A percentile compares a stretch with the other conserved stretches of the same genome.
Conservation (phyloP, 495 filamentous ascomycete genomes). For the Neurospora discreta region DNA sequence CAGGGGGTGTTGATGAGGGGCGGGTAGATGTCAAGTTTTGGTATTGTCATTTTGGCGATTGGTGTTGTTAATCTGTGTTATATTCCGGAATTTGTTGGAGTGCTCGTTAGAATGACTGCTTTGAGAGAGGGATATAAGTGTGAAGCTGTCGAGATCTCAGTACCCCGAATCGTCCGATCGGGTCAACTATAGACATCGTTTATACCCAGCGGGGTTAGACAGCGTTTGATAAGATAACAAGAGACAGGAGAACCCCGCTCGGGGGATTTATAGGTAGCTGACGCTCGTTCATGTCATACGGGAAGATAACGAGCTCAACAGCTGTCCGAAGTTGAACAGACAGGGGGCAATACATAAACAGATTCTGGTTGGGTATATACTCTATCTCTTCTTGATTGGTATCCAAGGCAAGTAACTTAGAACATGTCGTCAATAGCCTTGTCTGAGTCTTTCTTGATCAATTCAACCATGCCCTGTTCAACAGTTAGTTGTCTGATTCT, state of each 20-base stretch:
- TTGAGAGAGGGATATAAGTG: background rate
- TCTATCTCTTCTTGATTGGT: background rate
- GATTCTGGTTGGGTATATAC: background rate
- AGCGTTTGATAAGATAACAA: constrained; percentile 14
- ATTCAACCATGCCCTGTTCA: constrained; percentile 74
- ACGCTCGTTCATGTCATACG: constrained; percentile 1
- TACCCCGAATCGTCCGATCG: background rate
- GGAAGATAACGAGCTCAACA: background rate
- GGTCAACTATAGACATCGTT: background rate
- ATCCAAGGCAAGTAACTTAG: constrained; percentile 21
- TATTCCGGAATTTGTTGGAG: background rate
- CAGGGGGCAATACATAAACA: background rate
- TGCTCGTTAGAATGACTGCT: background rate
- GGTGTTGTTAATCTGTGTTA: too few species aligned
- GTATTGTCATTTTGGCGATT: constrained; percentile 1
- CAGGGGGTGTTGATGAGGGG: constrained; percentile 61
- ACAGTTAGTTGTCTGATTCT: background rate
- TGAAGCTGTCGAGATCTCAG: background rate
- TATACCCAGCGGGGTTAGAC: background rate
- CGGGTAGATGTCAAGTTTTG: constrained; percentile 40
- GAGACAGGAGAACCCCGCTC: constrained; percentile 1
- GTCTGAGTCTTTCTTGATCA: constrained; percentile 90
- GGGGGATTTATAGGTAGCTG: background rate
- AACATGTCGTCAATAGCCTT: constrained; percentile 83
- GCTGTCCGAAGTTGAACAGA: background rate